Evolutionary conservation across 306 rosid species (phyloP).

Genomic region (Cucurbita moschata): DNA sequence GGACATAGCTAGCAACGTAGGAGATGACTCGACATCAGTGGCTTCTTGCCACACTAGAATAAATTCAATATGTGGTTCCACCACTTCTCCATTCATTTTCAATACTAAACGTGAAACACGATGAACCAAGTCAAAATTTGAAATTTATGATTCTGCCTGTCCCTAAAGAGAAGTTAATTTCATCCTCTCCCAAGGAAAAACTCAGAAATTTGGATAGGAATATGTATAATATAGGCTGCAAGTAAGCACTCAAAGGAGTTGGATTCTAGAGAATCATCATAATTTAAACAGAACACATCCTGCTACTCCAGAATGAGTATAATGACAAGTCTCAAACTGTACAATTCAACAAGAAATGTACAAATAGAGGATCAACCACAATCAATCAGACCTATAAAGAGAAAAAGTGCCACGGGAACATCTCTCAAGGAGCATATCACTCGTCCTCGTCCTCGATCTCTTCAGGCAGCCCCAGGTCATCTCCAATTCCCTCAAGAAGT

Average conservation of each 20-base stretch:
- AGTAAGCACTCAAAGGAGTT: not conserved
- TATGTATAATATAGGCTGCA: not conserved
- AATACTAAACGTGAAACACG: no score
- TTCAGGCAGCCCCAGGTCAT: constrained; percentile 43
- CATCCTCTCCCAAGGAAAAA: not conserved
- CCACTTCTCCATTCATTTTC: no score
- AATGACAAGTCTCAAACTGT: constrained; percentile 14
- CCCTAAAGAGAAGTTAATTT: not conserved
- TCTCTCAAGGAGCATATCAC: not conserved
- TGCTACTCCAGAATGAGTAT: constrained; percentile 6
- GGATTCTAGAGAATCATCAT: not conserved
- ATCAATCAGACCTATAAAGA: constrained; percentile 1
- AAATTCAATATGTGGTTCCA: no score
- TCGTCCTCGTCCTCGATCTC: constrained; percentile 16
- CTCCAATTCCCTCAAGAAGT: constrained; percentile 81
- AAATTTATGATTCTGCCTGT: no score
- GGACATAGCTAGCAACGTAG: no score
- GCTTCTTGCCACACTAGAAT: no score
- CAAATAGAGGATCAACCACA: constrained; percentile 8
- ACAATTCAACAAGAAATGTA: constrained; percentile 28
- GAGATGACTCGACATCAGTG: no score
- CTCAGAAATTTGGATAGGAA: not conserved
- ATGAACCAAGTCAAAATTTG: no score
- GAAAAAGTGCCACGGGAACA: not conserved
- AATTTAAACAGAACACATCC: not conserved